Evolutionary conservation across 2,329 filamentous ascomycete genomes (phyloP), one percentile per base, ranked within the genome.

Genomic region (Arthrinium puccinioides): DNA sequence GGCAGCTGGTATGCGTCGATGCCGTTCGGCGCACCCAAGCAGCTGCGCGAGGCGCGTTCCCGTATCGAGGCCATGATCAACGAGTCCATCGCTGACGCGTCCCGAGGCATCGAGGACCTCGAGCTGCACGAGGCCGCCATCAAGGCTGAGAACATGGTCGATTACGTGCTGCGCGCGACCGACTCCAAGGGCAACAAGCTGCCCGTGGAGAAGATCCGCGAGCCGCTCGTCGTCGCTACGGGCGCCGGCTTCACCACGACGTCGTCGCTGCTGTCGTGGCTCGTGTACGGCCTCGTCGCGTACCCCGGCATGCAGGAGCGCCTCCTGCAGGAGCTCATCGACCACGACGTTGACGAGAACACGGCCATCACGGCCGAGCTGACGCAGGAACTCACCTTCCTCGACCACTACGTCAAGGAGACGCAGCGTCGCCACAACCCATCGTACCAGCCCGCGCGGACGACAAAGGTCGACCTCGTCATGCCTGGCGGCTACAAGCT

Each of bases 171-270:
- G 3, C 69, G 73, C 10, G 74, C 73, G 3, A 66, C 60, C 6
- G 74, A 79, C 41, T 64, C 52, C 44, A 68, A 72, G 30, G 75
- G 75, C 24, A 62, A 74, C 36, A 71, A 74, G 41, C 54, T 79
- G 1, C 70, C 74, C 0, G 53, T 60, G 24, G 53, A 61, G 4
- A 46, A 65, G n/a, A 53, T 69, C 21, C 43, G 57, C 21, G 47
- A 52, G 40, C 52, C 56, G 0, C 56, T 77, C 0, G 57, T 76
- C 3, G 71, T 78, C 4, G 65, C 66, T 6, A 72, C 67, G 1
- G 75, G 62, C 4, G 76, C 76, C 3, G 76, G 76, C 15, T 80
- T 80, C 57, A 76, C 71, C 2, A 80, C 76, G 1, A 80, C 72
- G 1, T 70, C 67, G 4, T 72, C 72, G 0, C 63, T 79, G 4